Percentiles rank a stretch among this genome's conserved stretches.
These are phyloP conservation scores for Jaltomata sinuosa DNA, from an alignment of 257 asterid genomes.

Conservation along the genomic window DNA sequence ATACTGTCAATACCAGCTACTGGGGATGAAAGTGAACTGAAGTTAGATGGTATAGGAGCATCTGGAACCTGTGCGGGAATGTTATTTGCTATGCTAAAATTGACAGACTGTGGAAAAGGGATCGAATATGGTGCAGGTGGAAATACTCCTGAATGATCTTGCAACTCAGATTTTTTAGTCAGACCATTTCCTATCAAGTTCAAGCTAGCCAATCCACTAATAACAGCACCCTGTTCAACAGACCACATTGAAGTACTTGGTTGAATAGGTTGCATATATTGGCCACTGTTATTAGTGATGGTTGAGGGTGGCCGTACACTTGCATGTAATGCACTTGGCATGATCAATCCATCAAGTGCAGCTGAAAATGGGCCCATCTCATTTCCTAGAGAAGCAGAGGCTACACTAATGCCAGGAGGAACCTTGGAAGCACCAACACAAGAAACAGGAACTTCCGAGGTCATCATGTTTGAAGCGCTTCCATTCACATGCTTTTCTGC, in stretches of 20 bases:
- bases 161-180: conserved; percentile 31
- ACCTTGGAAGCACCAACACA: background rate
- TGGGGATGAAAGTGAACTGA: conserved; percentile 38
- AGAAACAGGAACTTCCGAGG: conserved; percentile 6
- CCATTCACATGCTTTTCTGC: conserved; percentile 50
- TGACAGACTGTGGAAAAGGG: conserved; percentile 38
- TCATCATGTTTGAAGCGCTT: conserved; percentile 19
- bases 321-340: conserved; percentile 27
- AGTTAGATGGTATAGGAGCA: conserved; percentile 33
- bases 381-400: conserved; percentile 22
- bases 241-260: conserved; percentile 42
- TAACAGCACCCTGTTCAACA: conserved; percentile 31
- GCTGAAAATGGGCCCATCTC: conserved; percentile 28
- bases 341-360: conserved; percentile 29
- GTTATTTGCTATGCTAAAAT: conserved; percentile 20
- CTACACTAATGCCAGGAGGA: conserved; percentile 21
- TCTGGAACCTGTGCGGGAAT: conserved; percentile 29
- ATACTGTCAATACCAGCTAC: conserved; percentile 29
- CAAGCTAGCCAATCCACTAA: conserved; percentile 45
- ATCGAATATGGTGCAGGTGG: conserved; percentile 41
- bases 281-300: conserved; percentile 20
- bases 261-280: conserved; percentile 37
- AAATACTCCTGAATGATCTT: conserved; percentile 34
- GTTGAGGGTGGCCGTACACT: conserved; percentile 22
- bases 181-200: conserved; percentile 48